Base-by-base conservation (phyloP, 495 filamentous ascomycete species). In the Aspergillus hancockii region DNA sequence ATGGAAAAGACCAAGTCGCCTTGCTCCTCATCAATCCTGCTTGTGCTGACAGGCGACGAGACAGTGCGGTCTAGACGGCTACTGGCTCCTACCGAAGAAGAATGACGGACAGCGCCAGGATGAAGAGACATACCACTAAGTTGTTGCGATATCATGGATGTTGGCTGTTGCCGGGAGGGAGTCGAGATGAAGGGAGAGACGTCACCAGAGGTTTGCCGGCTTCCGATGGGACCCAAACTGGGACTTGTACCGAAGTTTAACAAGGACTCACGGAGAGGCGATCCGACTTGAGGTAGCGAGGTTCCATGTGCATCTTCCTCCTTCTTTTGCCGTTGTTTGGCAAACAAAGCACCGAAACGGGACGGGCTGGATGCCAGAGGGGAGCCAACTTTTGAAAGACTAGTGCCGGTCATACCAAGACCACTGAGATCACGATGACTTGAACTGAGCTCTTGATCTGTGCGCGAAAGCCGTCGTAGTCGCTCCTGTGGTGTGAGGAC, bases 401-500 rank as follows among this genome's bases (percentile, higher is more conserved):
- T 82, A 43, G 81, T 80, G 43, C 79, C 77, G 8, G 85, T 82
- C 66, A 86, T 87, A 30, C 83, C 85, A 18, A 87, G 69, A 9
- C 80, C 84, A 57, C 82, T 87, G 63, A 84, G 75, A 55, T 80
- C 87, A 55, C 82, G 76, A 52, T 87, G 81, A 61, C 81, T 81
- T 10, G 76, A 84, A 57, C 81, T 76, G 31, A 85, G 76, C 52
- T 92, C 85, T 60, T 87, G 78, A 21, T 85, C 85, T 16, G 83
- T 85, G 19, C 88, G 84, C 13, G 94, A 97, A 21, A 91, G 85
- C 38, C 93, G 81, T 49, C 94, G 86, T 63, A 89, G 86, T 66
- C 90, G 90, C 69, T 97, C 93, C 55, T 93, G 89, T 5, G 92
- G 91, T 0, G 93, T 98, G 53, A 98, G 82, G 38, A 98, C 85